These are phyloP conservation scores for Dentipellis fragilis DNA, from an alignment of 768 basidiomycete species.

Conservation along the genomic window DNA sequence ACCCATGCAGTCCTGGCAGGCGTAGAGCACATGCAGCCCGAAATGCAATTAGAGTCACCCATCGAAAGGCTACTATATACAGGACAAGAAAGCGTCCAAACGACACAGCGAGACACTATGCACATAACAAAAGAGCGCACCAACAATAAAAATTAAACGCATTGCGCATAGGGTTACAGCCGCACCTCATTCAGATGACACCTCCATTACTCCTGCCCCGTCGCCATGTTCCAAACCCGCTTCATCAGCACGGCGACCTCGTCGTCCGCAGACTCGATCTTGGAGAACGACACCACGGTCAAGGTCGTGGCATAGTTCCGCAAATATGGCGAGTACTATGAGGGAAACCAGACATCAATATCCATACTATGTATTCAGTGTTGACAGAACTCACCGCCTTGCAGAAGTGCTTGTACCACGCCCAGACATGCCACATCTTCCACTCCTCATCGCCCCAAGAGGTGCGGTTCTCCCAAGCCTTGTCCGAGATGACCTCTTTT, in stretches of 20 bases:
- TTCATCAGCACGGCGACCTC: constrained; percentile 49
- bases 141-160: not conserved
- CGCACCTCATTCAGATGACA: constrained; percentile 8
- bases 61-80: too few relatives aligned
- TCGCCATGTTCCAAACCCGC: constrained; percentile 63
- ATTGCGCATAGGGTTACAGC: not conserved
- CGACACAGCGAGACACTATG: not conserved
- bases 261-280: constrained; percentile 47
- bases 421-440: constrained; percentile 82
- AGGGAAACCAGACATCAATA: not conserved
- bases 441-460: constrained; percentile 69
- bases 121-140: not conserved
- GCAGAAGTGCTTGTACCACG: constrained; percentile 88
- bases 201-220: constrained; percentile 45
- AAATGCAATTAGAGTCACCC: too few relatives aligned
- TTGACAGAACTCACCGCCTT: constrained; percentile 43
- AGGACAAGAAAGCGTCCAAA: too few relatives aligned
- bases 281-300: constrained; percentile 56
- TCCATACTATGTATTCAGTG: not conserved
- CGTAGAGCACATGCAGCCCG: too few relatives aligned
- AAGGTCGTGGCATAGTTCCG: constrained; percentile 67
- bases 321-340: constrained; percentile 71
- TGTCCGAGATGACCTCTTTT: constrained; percentile 48
- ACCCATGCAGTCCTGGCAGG: too few relatives aligned
- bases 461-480: constrained; percentile 60